Evolutionary conservation across 2,329 filamentous ascomycete species (phyloP).

Genomic region (Xylariaceae sp.): DNA sequence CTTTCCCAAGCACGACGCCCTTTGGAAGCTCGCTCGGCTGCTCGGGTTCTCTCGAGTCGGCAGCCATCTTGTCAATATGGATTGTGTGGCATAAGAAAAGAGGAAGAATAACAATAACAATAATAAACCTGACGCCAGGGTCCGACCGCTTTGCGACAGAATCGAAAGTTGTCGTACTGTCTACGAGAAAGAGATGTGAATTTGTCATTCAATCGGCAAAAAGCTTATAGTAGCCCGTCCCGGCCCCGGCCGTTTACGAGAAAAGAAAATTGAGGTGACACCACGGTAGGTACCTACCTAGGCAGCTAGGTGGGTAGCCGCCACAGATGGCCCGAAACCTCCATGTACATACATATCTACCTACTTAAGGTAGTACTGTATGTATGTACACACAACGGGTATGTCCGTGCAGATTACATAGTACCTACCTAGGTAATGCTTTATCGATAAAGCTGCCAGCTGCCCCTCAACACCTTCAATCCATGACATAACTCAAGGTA

Average conservation of each 20-base stretch:
- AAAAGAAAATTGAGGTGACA: conserved; percentile 9
- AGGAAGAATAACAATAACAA: too few relatives aligned
- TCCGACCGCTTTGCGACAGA: conserved; percentile 14
- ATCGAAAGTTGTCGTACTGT: conserved; percentile 18
- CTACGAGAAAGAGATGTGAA: conserved; percentile 17
- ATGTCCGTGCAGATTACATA: too few relatives aligned
- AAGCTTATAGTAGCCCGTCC: conserved; percentile 20
- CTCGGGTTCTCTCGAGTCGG: conserved; percentile 40
- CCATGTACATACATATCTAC: neutral
- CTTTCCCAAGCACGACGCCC: conserved; percentile 74
- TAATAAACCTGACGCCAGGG: conserved; percentile 10
- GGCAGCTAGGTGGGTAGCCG: too few relatives aligned
- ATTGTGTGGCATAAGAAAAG: conserved; percentile 4
- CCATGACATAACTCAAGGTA: too few relatives aligned
- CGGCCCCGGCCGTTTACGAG: conserved; percentile 16
- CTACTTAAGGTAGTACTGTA: too few relatives aligned
- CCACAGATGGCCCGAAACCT: neutral
- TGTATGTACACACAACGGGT: too few relatives aligned
- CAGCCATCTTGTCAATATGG: conserved; percentile 38
- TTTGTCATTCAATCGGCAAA: conserved; percentile 31
- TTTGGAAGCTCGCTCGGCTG: conserved; percentile 56
- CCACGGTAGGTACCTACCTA: conserved; percentile 6
- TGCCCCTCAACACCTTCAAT: conserved; percentile 1
- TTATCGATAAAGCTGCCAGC: neutral
- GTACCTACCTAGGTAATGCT: neutral